Conservation (phyloP, 1,284 basidiomycete genomes). For the Malassezia equina region DNA sequence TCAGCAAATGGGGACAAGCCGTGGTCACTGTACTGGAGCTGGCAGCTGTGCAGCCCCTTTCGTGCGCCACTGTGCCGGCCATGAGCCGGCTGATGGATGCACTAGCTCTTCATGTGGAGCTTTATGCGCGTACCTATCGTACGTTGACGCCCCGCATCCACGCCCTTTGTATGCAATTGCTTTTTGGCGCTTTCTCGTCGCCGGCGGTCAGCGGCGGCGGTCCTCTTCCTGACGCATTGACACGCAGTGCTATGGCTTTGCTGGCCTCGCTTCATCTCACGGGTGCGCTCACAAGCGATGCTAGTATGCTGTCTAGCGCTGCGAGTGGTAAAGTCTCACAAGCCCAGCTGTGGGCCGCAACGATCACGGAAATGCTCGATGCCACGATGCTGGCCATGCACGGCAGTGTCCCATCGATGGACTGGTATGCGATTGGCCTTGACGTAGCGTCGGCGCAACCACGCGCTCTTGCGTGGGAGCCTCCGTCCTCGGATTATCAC, state of each 20-base stretch:
- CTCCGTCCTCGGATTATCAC: background rate
- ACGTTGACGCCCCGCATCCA: constrained; percentile 23
- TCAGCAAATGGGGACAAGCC: constrained; percentile 17
- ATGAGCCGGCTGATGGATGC: constrained; percentile 13
- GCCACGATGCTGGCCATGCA: constrained; percentile 18
- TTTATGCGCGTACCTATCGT: constrained; percentile 24
- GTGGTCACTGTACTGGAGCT: background rate
- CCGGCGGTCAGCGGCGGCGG: background rate
- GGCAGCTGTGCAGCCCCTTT: constrained; percentile 3
- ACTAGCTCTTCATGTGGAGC: constrained; percentile 17
- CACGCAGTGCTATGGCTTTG: constrained; percentile 17
- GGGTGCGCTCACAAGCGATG: constrained; percentile 19
- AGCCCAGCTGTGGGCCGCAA: constrained; percentile 30
- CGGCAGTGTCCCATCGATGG: constrained; percentile 20
- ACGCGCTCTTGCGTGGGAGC: constrained; percentile 3
- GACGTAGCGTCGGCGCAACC: background rate
- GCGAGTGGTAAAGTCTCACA: constrained; percentile 23
- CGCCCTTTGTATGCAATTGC: constrained; percentile 17
- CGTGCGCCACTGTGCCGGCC: background rate
- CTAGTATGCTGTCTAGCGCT: constrained; percentile 1
- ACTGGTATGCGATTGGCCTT: background rate
- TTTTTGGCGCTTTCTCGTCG: constrained; percentile 14
- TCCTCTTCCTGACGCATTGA: constrained; percentile 11
- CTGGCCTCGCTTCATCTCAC: constrained; percentile 29
- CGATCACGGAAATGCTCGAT: constrained; percentile 17